A percentile compares a stretch with the other conserved stretches of the same genome.
These are phyloP conservation scores for Teratosphaeria destructans DNA, from an alignment of 2,329 filamentous ascomycete genomes.

Conservation along the genomic window DNA sequence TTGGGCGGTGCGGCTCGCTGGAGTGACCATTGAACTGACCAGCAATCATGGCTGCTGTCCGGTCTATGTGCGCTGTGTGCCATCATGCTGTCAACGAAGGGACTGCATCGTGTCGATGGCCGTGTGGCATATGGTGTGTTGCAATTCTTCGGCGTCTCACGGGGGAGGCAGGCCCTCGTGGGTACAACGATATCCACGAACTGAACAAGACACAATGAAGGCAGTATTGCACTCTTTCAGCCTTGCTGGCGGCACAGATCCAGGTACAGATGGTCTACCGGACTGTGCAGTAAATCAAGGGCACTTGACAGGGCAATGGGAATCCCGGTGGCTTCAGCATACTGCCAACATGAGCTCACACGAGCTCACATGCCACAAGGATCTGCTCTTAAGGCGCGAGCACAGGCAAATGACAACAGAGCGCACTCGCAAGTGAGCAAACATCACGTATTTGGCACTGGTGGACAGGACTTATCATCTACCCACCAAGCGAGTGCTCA, in stretches of 20 bases:
- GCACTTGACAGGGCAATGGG: not conserved
- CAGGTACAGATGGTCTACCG: not conserved
- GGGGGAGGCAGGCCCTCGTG: not conserved
- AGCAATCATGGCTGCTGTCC: not conserved
- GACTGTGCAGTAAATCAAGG: not conserved
- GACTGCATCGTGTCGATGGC: not conserved
- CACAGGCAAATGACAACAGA: not conserved
- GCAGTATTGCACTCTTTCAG: not conserved
- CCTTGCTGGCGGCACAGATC: not conserved
- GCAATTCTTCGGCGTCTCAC: not conserved
- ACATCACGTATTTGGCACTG: not conserved
- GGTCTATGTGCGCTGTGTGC: not conserved
- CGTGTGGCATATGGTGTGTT: not conserved
- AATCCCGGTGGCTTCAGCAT: not conserved
- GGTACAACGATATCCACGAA: not conserved
- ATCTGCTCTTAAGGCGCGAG: not conserved
- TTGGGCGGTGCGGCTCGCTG: not conserved
- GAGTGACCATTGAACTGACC: not conserved
- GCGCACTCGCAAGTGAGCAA: not conserved
- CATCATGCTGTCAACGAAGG: not conserved
- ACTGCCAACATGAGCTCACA: not conserved
- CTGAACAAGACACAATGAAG: not conserved
- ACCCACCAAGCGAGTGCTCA: not conserved
- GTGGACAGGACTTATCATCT: not conserved
- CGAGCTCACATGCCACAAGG: too few relatives aligned